Conservation (phyloP, 192 early-diverging fungal species). For the Mortierella alpina region DNA sequence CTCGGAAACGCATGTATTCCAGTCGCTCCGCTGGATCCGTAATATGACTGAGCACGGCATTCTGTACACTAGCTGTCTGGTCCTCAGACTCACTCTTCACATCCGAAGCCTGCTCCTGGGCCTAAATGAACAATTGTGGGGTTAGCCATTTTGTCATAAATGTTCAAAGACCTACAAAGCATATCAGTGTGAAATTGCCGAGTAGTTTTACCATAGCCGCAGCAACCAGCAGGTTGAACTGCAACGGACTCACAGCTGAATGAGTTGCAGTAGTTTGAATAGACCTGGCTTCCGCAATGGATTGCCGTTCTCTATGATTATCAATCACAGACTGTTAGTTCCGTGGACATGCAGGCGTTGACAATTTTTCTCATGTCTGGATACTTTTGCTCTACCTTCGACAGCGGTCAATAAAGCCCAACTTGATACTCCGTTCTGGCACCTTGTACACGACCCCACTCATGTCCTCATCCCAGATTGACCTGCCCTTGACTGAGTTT, state of each 20-base stretch:
- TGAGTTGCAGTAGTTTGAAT: background rate
- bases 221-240: slow-evolving; percentile 20
- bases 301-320: background rate
- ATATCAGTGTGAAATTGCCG: background rate
- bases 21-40: slow-evolving; percentile 25
- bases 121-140: background rate
- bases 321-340: no score
- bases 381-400: slow-evolving; percentile 39
- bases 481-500: background rate
- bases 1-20: slow-evolving; percentile 38
- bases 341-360: no score
- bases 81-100: background rate
- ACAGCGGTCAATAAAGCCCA: slow-evolving; percentile 51
- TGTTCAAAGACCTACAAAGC: background rate
- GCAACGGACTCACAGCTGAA: background rate
- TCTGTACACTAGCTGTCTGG: background rate
- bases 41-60: slow-evolving; percentile 22
- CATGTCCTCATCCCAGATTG: slow-evolving; percentile 27
- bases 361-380: no score
- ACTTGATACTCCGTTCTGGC: slow-evolving; percentile 55
- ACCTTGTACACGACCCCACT: slow-evolving; percentile 50
- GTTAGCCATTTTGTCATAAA: background rate
- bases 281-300: background rate
- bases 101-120: slow-evolving; percentile 1
- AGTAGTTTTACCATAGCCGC: slow-evolving; percentile 9